Percentiles rank a stretch among this genome's conserved stretches.
Conservation (phyloP, 139 green algal genomes). For the Eudorina sp. region DNA sequence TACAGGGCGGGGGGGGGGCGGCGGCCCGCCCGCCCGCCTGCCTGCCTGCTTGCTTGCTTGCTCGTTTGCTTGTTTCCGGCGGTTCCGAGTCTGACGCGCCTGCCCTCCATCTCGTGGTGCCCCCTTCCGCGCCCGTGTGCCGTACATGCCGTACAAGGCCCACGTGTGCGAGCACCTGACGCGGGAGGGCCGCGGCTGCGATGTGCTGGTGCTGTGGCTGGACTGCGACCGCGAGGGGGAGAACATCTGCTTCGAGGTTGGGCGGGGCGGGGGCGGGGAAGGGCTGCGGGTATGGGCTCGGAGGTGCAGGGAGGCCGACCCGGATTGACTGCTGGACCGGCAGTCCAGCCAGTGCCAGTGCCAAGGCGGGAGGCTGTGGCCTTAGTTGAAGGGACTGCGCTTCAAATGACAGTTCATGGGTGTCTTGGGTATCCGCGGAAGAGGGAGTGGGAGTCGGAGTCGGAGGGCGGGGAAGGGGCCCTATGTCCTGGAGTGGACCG, state of each 20-base stretch:
- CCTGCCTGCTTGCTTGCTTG: background rate
- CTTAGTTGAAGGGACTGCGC: too few relatives aligned
- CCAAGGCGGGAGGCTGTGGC: too few relatives aligned
- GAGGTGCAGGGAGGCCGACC: too few relatives aligned
- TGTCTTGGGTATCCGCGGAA: too few relatives aligned
- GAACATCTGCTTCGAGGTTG: slow-evolving; percentile 95
- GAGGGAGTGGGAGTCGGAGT: too few relatives aligned
- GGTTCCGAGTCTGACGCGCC: background rate
- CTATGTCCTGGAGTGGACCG: too few relatives aligned
- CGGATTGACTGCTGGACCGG: too few relatives aligned
- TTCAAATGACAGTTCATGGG: too few relatives aligned
- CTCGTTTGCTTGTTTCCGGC: background rate
- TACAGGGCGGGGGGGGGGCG: background rate
- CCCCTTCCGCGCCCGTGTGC: background rate
- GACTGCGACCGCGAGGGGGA: slow-evolving; percentile 93
- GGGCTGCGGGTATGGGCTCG: too few relatives aligned
- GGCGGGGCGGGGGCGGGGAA: background rate
- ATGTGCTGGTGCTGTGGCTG: slow-evolving; percentile 89
- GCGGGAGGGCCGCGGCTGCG: slow-evolving; percentile 71
- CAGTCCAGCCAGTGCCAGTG: too few relatives aligned
- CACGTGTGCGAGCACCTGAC: slow-evolving; percentile 87
- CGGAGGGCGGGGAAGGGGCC: too few relatives aligned
- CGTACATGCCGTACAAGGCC: slow-evolving; percentile 61
- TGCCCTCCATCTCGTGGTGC: background rate
- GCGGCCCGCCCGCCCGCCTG: too few relatives aligned